Percentiles rank a stretch among this genome's conserved stretches.
Evolutionary conservation across 2,329 filamentous ascomycete genomes (phyloP).

Genomic region (Colletotrichum simmondsii): DNA sequence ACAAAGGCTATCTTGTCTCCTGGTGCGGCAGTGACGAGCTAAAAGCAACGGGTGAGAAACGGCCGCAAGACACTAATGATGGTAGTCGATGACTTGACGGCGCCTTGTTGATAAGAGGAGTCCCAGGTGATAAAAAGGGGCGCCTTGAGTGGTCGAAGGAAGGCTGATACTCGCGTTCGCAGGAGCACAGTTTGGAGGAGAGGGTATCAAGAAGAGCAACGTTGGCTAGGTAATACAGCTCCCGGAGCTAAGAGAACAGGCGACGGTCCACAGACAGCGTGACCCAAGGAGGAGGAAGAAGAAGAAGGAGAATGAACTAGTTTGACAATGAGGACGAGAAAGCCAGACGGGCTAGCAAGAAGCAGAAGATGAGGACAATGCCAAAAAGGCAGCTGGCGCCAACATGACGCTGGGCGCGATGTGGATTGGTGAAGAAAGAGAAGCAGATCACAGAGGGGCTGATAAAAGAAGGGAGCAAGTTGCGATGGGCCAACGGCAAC

Average conservation of each 20-base stretch:
- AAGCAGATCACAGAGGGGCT: background rate
- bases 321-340: background rate
- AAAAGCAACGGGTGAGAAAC: conserved; percentile 1
- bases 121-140: background rate
- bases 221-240: background rate
- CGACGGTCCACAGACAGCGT: background rate
- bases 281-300: background rate
- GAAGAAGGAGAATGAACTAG: background rate
- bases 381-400: conserved; percentile 18
- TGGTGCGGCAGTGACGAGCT: background rate
- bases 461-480: background rate
- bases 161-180: background rate
- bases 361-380: background rate
- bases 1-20: conserved; percentile 19
- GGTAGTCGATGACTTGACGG: background rate
- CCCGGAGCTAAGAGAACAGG: conserved; percentile 8
- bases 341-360: background rate
- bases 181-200: background rate
- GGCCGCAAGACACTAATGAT: background rate
- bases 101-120: background rate
- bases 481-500: background rate
- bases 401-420: conserved; percentile 23
- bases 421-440: background rate
- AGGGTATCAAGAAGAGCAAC: conserved; percentile 2
- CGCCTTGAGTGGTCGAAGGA: background rate